Evolutionary conservation across 2,329 filamentous ascomycete species (phyloP).

Genomic region (Cercospora sp.): DNA sequence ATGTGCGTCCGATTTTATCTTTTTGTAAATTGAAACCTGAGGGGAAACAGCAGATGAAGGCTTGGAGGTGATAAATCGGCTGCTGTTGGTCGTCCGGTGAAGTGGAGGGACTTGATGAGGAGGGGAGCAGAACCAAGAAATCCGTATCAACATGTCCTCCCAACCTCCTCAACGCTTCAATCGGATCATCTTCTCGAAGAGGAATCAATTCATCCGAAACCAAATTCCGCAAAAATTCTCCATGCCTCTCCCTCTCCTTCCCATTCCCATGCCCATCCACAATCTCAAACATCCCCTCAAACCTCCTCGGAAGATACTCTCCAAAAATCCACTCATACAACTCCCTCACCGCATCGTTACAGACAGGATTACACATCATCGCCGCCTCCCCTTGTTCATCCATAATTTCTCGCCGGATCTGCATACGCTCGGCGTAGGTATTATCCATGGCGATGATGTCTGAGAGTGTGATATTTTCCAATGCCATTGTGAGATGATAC

Average conservation of each 20-base stretch:
- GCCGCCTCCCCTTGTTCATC: slow-evolving; percentile 46
- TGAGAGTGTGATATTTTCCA: slow-evolving; percentile 55
- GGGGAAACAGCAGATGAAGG: slow-evolving; percentile 59
- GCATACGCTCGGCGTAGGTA: slow-evolving; percentile 56
- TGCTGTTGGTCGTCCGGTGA: slow-evolving; percentile 6
- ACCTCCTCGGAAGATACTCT: slow-evolving; percentile 59
- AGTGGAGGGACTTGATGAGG: slow-evolving; percentile 17
- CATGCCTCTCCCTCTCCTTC: neutral
- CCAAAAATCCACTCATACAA: slow-evolving; percentile 57
- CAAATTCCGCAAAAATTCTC: slow-evolving; percentile 45
- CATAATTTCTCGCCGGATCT: slow-evolving; percentile 52
- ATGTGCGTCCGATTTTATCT: slow-evolving; percentile 49
- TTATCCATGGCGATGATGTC: slow-evolving; percentile 61
- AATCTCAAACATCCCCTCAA: slow-evolving; percentile 49
- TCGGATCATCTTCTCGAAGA: slow-evolving; percentile 37
- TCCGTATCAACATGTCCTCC: slow-evolving; percentile 59
- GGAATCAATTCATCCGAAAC: slow-evolving; percentile 49
- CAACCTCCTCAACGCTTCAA: slow-evolving; percentile 50
- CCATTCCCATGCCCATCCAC: too few species aligned
- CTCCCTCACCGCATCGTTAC: slow-evolving; percentile 52
- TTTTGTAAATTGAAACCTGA: slow-evolving; percentile 50
- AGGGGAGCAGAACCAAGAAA: slow-evolving; percentile 59
- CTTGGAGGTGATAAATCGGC: slow-evolving; percentile 55
- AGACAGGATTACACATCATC: slow-evolving; percentile 36
- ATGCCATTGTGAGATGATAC: slow-evolving; percentile 64